Percentiles rank a stretch among this genome's conserved stretches.
Evolutionary conservation across 345 rosid species (phyloP).

Genomic region (Cardamine resedifolia): DNA sequence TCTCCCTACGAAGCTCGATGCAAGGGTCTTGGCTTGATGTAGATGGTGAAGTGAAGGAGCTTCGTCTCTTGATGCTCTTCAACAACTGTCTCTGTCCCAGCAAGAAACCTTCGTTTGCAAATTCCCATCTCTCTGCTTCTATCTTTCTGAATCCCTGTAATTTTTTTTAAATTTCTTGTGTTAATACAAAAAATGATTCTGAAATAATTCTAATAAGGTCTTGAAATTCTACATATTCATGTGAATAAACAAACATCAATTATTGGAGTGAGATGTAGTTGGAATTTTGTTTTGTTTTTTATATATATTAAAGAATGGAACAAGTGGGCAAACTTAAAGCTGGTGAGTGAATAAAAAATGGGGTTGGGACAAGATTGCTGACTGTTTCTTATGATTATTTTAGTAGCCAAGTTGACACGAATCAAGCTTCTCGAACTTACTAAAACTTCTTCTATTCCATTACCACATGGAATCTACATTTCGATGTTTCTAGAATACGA

Average conservation of each 20-base stretch:
- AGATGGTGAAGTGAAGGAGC: not conserved
- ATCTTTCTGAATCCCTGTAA: conserved; percentile 90
- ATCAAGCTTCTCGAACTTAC: conserved; percentile 32
- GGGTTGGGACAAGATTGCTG: conserved; percentile 16
- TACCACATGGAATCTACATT: conserved; percentile 16
- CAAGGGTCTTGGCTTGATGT: conserved; percentile 37
- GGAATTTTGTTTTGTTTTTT: not conserved
- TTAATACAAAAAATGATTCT: not conserved
- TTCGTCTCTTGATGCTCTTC: conserved; percentile 64
- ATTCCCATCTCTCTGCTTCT: conserved; percentile 98
- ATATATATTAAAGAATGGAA: not conserved
- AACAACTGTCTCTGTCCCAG: conserved; percentile 85
- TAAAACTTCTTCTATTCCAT: conserved; percentile 29
- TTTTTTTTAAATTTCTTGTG: not conserved
- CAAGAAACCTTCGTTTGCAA: conserved; percentile 91
- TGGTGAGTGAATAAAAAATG: conserved; percentile 15
- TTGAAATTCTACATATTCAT: not conserved
- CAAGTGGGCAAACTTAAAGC: conserved; percentile 39
- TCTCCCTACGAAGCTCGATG: conserved; percentile 66
- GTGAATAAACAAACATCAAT: conserved; percentile 14
- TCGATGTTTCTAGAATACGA: conserved; percentile 32
- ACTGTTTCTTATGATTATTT: conserved; percentile 12
- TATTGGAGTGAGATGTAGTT: conserved; percentile 23
- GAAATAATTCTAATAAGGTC: not conserved
- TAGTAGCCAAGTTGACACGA: conserved; percentile 19